Evolutionary conservation across 2,329 filamentous ascomycete genomes (phyloP).

Genomic region (Coleophoma cylindrospora): DNA sequence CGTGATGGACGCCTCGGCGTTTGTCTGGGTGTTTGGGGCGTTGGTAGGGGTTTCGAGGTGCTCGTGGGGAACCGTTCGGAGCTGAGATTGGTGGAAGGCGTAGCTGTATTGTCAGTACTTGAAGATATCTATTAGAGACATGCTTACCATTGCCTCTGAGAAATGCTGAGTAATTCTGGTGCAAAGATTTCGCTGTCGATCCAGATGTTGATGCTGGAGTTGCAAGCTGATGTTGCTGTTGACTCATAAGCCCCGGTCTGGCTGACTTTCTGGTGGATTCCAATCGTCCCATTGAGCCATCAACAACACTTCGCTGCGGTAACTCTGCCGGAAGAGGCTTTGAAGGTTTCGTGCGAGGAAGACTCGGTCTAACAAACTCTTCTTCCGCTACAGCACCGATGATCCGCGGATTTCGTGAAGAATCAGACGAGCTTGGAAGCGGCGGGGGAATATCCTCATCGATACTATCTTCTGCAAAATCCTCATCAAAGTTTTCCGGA

Average conservation of each 20-base stretch:
- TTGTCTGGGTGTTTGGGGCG: slow-evolving; percentile 27
- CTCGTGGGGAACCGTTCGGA: slow-evolving; percentile 8
- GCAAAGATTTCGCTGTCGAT: slow-evolving; percentile 13
- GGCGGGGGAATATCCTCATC: slow-evolving; percentile 4
- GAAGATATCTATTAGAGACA: neutral
- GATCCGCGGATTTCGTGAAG: slow-evolving; percentile 6
- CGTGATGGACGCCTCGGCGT: slow-evolving; percentile 21
- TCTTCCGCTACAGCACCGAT: slow-evolving; percentile 14
- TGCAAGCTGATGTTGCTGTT: slow-evolving; percentile 20
- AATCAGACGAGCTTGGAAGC: slow-evolving; percentile 7
- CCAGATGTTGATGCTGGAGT: slow-evolving; percentile 24
- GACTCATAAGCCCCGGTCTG: slow-evolving; percentile 11
- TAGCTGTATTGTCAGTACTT: slow-evolving; percentile 11
- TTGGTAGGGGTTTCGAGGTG: slow-evolving; percentile 16
- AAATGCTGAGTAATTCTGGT: slow-evolving; percentile 12
- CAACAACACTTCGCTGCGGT: slow-evolving; percentile 3
- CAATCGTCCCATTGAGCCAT: slow-evolving; percentile 24
- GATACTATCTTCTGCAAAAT: slow-evolving; percentile 8
- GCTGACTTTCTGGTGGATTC: too few species aligned
- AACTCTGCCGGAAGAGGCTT: slow-evolving; percentile 10
- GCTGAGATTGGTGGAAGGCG: slow-evolving; percentile 13
- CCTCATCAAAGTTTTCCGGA: slow-evolving; percentile 6
- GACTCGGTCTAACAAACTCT: slow-evolving; percentile 15
- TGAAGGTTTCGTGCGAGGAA: slow-evolving; percentile 12
- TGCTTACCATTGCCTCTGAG: slow-evolving; percentile 15